phyloP scores from a whole-genome alignment of 1,284 basidiomycete genomes.

The Cystobasidium sp. region DNA sequence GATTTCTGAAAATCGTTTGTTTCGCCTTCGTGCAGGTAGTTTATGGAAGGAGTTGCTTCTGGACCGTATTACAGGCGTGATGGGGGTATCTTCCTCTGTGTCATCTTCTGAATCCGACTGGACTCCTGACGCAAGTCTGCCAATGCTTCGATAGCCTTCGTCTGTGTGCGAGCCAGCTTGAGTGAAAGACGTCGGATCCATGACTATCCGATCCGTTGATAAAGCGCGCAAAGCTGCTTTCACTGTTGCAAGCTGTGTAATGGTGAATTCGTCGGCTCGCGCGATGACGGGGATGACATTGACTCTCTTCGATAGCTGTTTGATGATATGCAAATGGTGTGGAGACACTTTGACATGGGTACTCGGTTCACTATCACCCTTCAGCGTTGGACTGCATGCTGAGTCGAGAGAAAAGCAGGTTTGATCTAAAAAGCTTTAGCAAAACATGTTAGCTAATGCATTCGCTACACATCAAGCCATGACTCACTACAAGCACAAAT shows the following conservation, averaged over 20 bases:
- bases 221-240: neutral
- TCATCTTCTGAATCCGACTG: neutral
- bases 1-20: constrained; percentile 1
- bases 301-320: constrained; percentile 20
- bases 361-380: neutral
- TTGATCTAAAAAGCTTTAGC: constrained; percentile 10
- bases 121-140: neutral
- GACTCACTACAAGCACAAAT: constrained; percentile 30
- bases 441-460: neutral
- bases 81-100: neutral
- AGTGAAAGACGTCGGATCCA: neutral
- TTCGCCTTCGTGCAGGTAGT: neutral
- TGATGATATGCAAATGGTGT: neutral
- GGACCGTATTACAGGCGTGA: neutral
- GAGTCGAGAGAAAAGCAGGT: neutral
- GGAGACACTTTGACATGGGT: neutral
- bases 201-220: neutral
- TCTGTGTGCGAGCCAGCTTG: neutral
- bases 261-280: constrained; percentile 8
- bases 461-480: neutral
- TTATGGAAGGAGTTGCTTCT: constrained; percentile 14
- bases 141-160: neutral
- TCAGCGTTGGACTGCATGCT: neutral
- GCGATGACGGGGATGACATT: constrained; percentile 31
- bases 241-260: neutral